Base-by-base conservation (phyloP, 495 filamentous ascomycete genomes). In the Penicillium ochrochloron region DNA sequence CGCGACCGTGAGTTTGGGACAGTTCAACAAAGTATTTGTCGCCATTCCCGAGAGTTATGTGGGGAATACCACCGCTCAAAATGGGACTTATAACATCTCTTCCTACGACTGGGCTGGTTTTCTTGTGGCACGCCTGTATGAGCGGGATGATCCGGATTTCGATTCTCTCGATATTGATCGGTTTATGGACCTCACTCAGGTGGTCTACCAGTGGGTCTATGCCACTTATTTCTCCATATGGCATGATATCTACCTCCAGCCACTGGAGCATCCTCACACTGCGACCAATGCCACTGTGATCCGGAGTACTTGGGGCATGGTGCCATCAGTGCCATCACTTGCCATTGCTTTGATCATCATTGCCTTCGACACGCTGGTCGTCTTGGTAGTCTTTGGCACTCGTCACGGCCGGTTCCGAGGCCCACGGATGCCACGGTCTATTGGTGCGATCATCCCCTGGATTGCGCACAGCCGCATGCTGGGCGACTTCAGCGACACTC, bases 61-160 rank as follows among this genome's bases (percentile, higher is more conserved):
- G 2, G 76, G 74, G 41, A 74, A 76, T 33, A 73, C 68, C 1
- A 63, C 69, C 11, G 42, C 67, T 29, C 54, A 61, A 8, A 74
- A 75, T 14, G 72, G 72, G 7, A 69, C 66, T 1, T 75, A 73
- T 39, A 73, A 71, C 39, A 67, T 76, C 2, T 70, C 75, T 0
- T 76, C 76, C 0, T 80, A 80, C 53, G 78, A 80, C 57, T 80
- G 78, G 78, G 76, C 78, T 1, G 78, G 78, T 0, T 80, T 78
- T 52, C 68, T 80, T 27, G 75, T 78, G 29, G 74, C 78, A 4
- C 75, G 75, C 8, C 65, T 80, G 2, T 80, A 80, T 46, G 68
- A 76, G 37, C 74, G 70, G 25, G 62, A 63, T 23, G 69, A 73
- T 27, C 57, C 70, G 4, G 66, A 73, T 1, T 69, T 78, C 19